phyloP scores from a whole-genome alignment of 1,284 basidiomycete species.

The Ceratobasidium papillatum region DNA sequence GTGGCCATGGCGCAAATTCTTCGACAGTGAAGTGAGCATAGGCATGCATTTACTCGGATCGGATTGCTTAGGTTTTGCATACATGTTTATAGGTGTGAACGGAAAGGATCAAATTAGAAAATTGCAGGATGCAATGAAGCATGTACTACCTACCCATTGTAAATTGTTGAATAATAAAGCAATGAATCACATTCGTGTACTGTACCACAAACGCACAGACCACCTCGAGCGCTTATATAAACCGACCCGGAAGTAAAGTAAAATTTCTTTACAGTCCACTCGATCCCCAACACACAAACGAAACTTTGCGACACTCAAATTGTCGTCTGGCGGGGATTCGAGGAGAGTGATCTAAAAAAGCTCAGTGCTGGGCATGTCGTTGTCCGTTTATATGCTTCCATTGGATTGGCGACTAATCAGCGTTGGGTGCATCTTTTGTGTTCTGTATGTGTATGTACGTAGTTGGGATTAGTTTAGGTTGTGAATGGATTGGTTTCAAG shows the following conservation, averaged over 20 bases:
- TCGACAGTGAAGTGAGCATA: too few relatives aligned
- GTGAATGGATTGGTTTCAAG: neutral
- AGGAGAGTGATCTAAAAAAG: neutral
- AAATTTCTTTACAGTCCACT: constrained; percentile 34
- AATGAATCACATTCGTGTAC: too few relatives aligned
- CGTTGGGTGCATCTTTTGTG: constrained; percentile 34
- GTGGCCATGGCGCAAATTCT: too few relatives aligned
- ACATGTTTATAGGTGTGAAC: too few relatives aligned
- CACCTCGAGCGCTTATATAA: neutral
- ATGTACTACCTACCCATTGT: too few relatives aligned
- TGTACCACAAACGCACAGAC: neutral
- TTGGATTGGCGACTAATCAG: constrained; percentile 40
- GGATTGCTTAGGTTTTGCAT: too few relatives aligned
- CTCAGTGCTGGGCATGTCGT: constrained; percentile 40
- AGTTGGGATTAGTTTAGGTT: neutral
- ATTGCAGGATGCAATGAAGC: too few relatives aligned
- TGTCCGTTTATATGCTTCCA: constrained; percentile 33
- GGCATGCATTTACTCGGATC: too few relatives aligned
- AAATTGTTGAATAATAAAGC: too few relatives aligned
- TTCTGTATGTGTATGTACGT: neutral
- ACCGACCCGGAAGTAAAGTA: neutral
- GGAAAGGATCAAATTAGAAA: too few relatives aligned
- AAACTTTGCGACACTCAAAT: neutral
- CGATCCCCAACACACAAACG: constrained; percentile 19
- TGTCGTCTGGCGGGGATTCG: constrained; percentile 5